Conservation (phyloP, 192 early-diverging fungal species). For the Coemansia sp. region DNA sequence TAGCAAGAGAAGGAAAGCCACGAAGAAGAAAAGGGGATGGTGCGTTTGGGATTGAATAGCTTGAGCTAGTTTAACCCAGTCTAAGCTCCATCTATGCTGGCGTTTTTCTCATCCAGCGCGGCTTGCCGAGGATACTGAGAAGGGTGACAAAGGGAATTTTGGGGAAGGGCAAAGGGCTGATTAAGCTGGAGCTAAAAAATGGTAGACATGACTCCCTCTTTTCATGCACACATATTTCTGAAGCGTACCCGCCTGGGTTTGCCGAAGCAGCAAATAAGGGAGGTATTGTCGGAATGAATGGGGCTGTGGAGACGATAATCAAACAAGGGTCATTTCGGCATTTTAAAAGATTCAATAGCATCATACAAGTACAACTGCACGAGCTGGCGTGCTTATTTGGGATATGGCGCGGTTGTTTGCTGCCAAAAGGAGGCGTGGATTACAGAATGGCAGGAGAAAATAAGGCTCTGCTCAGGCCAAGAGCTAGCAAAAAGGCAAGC, state of each 20-base stretch:
- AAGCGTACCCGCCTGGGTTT: neutral
- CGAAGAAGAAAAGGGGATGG: neutral
- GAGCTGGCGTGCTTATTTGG: conserved; percentile 5
- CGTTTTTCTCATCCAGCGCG: neutral
- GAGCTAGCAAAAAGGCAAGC: neutral
- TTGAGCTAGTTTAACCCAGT: neutral
- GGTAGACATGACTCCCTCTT: neutral
- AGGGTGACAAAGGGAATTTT: neutral
- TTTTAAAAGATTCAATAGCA: conserved; percentile 8
- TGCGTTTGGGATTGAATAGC: neutral
- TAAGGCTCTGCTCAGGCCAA: neutral
- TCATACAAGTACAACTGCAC: conserved; percentile 11
- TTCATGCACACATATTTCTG: neutral
- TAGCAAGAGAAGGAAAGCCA: conserved; percentile 5
- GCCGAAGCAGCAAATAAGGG: conserved; percentile 6
- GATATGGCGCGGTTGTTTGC: conserved; percentile 1
- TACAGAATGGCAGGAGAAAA: conserved; percentile 8
- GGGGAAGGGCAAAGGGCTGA: conserved; percentile 5
- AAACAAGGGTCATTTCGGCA: conserved; percentile 18
- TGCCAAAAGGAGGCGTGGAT: conserved; percentile 14
- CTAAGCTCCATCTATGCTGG: neutral
- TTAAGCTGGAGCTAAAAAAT: conserved; percentile 11
- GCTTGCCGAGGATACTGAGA: conserved; percentile 2
- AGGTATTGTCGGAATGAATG: conserved; percentile 12
- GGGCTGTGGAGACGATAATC: conserved; percentile 21